Conservation (phyloP, 1,284 basidiomycete species). For the Schizophyllum commune region DNA sequence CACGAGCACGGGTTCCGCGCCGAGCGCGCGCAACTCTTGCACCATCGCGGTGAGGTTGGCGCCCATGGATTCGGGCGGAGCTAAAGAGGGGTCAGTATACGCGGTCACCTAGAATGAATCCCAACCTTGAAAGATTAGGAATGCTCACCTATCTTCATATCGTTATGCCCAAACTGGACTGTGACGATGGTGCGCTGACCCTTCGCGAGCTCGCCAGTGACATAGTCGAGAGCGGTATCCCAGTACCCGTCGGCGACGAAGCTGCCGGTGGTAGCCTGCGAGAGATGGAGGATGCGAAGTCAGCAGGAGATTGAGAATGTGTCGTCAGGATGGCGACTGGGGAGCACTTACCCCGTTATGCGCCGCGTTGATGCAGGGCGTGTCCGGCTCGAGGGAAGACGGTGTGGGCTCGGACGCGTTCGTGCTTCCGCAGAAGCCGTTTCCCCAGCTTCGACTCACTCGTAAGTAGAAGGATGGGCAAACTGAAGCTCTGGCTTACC, state of each 20-base stretch:
- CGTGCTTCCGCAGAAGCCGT: slow-evolving; percentile 31
- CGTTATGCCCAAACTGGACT: slow-evolving; percentile 40
- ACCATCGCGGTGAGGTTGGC: slow-evolving; percentile 35
- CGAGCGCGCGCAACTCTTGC: slow-evolving; percentile 26
- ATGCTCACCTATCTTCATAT: slow-evolving; percentile 31
- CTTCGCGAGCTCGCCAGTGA: background rate
- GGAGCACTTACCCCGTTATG: slow-evolving; percentile 21
- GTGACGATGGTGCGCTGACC: slow-evolving; percentile 27
- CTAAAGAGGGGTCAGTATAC: too few species aligned
- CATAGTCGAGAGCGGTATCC: slow-evolving; percentile 20
- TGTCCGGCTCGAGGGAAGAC: slow-evolving; percentile 26
- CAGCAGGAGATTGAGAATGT: too few species aligned
- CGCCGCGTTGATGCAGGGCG: slow-evolving; percentile 33
- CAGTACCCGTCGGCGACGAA: slow-evolving; percentile 32
- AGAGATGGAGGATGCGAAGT: too few species aligned
- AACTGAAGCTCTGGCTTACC: slow-evolving; percentile 26
- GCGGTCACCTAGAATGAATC: too few species aligned
- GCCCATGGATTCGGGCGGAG: slow-evolving; percentile 37
- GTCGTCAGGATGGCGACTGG: too few species aligned
- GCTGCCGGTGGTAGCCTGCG: slow-evolving; percentile 29
- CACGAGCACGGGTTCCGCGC: slow-evolving; percentile 35
- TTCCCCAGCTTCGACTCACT: background rate
- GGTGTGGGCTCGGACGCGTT: slow-evolving; percentile 20
- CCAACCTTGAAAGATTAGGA: too few species aligned
- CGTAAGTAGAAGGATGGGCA: background rate